These are phyloP conservation scores for Scorias spongiosa DNA, from an alignment of 2,329 filamentous ascomycete species.

Conservation along the genomic window DNA sequence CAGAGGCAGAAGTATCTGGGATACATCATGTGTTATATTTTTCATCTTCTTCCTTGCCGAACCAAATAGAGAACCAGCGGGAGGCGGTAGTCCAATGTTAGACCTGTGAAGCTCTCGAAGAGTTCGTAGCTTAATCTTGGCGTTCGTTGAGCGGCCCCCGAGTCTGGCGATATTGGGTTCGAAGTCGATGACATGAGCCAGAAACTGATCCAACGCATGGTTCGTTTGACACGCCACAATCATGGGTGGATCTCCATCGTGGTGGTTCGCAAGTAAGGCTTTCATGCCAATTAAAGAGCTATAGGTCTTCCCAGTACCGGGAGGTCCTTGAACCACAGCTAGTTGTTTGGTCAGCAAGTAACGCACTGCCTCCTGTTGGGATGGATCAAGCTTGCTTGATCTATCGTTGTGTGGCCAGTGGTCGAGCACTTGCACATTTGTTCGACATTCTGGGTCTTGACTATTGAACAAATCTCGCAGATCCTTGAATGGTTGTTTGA, in stretches of 20 bases:
- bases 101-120: constrained; percentile 44
- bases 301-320: constrained; percentile 66
- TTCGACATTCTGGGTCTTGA: constrained; percentile 22
- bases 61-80: constrained; percentile 26
- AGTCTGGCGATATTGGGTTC: constrained; percentile 51
- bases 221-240: constrained; percentile 79
- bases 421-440: constrained; percentile 38
- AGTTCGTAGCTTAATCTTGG: constrained; percentile 48
- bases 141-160: constrained; percentile 55
- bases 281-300: constrained; percentile 60
- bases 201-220: constrained; percentile 72
- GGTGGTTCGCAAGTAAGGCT: constrained; percentile 46
- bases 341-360: constrained; percentile 57
- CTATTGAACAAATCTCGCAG: constrained; percentile 22
- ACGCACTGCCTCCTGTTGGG: constrained; percentile 53
- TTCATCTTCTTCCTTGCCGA: constrained; percentile 28
- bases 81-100: constrained; percentile 13
- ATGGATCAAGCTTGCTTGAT: constrained; percentile 44
- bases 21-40: constrained; percentile 27
- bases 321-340: constrained; percentile 71
- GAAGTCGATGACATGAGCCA: constrained; percentile 47
- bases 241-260: constrained; percentile 46
- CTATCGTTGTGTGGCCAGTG: constrained; percentile 35
- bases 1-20: constrained; percentile 29
- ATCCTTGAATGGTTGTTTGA: constrained; percentile 33